These are phyloP conservation scores for Oidium heveae DNA, from an alignment of 2,329 filamentous ascomycete species.

Conservation along the genomic window DNA sequence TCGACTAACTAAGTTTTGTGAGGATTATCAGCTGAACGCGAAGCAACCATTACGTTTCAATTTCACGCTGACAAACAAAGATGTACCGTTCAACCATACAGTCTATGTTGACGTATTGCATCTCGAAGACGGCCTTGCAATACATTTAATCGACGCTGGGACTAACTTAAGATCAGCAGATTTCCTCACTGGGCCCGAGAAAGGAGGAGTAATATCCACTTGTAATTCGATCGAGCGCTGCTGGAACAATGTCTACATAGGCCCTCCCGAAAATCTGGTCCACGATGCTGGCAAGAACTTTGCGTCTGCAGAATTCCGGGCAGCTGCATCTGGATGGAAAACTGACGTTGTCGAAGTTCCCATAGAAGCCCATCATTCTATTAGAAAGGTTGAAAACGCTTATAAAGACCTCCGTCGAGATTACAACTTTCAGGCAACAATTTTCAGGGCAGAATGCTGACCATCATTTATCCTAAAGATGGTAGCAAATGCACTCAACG, in stretches of 20 bases:
- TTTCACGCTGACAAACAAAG: not conserved
- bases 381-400: not conserved
- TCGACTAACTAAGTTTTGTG: not conserved
- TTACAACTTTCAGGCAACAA: not conserved
- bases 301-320: constrained; percentile 1
- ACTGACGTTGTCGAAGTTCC: not conserved
- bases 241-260: constrained; percentile 1
- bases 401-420: not conserved
- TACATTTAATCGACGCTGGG: not conserved
- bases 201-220: not conserved
- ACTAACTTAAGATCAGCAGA: not conserved
- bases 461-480: not conserved
- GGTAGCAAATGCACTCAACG: not conserved
- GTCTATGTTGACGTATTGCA: not conserved
- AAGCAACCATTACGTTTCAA: not conserved
- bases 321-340: not conserved
- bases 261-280: constrained; percentile 1
- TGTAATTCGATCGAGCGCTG: not conserved
- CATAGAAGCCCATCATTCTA: not conserved
- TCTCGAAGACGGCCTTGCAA: not conserved
- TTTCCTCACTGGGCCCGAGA: not conserved
- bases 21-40: not conserved
- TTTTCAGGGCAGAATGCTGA: not conserved
- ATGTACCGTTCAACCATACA: not conserved
- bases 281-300: constrained; percentile 3